phyloP scores from a whole-genome alignment of 23 red algal genomes.

The Cyanidioschyzon merolae region DNA sequence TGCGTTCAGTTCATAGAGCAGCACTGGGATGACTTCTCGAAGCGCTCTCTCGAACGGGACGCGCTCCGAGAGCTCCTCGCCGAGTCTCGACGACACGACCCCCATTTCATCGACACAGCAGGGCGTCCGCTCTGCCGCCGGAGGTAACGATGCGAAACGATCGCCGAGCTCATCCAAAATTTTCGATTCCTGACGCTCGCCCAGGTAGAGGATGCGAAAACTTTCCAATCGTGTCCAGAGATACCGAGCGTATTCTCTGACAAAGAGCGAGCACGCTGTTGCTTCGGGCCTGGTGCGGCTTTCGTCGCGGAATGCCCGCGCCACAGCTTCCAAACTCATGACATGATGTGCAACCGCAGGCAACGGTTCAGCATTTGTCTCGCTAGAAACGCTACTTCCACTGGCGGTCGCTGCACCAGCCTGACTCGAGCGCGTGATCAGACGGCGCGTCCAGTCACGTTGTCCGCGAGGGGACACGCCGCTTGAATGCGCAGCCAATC shows the following conservation, averaged over 20 bases:
- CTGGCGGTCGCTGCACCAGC: not conserved
- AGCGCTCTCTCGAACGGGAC: not conserved
- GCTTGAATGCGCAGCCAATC: not conserved
- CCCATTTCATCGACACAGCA: not conserved
- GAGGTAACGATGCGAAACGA: not conserved
- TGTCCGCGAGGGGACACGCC: not conserved
- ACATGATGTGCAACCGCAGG: not conserved
- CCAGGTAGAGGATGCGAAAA: slow-evolving; percentile 7
- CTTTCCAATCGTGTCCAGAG: slow-evolving; percentile 9
- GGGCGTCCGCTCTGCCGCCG: not conserved
- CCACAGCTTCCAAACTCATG: not conserved
- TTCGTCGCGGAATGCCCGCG: slow-evolving; percentile 16
- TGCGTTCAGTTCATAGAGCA: not conserved
- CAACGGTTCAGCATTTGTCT: not conserved
- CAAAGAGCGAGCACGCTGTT: slow-evolving; percentile 12
- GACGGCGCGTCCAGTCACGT: not conserved
- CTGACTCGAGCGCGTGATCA: not conserved
- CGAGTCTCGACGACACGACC: not conserved
- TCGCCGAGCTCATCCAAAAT: not conserved
- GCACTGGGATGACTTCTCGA: slow-evolving; percentile 11
- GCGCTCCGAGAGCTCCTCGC: not conserved
- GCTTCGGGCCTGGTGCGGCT: slow-evolving; percentile 20
- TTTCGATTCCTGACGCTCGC: not conserved
- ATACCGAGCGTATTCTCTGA: slow-evolving; percentile 15
- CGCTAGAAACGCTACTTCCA: not conserved